Conservation (phyloP, 768 basidiomycete species). For the Rickenella mellea region DNA sequence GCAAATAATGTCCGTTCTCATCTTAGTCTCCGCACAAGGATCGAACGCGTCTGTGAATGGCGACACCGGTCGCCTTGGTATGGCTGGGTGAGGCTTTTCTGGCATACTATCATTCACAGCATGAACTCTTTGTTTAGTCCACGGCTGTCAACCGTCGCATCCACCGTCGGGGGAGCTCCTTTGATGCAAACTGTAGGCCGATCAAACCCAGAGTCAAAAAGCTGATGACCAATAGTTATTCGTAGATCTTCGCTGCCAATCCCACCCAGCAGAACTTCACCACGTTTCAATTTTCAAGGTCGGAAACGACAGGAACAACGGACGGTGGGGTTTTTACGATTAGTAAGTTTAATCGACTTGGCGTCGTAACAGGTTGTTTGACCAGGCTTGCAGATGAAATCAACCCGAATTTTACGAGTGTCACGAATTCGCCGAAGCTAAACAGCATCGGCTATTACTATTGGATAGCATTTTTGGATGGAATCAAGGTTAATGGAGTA, state of each 20-base stretch:
- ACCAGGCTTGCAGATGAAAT: too few species aligned
- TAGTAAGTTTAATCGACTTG: too few species aligned
- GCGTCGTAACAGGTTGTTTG: too few species aligned
- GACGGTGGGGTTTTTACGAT: conserved; percentile 12
- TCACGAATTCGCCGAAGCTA: background rate
- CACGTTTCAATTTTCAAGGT: conserved; percentile 9
- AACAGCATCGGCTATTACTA: background rate
- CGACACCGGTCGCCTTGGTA: background rate
- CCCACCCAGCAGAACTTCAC: conserved; percentile 4
- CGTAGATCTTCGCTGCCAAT: background rate
- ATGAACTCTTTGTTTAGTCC: background rate
- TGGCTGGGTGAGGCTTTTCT: background rate
- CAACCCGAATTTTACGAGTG: background rate
- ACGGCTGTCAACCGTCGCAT: background rate
- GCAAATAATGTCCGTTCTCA: background rate
- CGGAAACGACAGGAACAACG: conserved; percentile 5
- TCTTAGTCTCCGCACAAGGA: background rate
- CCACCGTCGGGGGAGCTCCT: background rate
- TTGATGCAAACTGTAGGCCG: background rate
- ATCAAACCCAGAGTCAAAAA: background rate
- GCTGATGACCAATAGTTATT: background rate
- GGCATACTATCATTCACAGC: background rate
- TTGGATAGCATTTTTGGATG: conserved; percentile 9
- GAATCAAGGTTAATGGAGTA: conserved; percentile 10
- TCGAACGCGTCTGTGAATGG: background rate